Evolutionary conservation across 495 filamentous ascomycete species (phyloP).

Genomic region (Aspergillus diversus): DNA sequence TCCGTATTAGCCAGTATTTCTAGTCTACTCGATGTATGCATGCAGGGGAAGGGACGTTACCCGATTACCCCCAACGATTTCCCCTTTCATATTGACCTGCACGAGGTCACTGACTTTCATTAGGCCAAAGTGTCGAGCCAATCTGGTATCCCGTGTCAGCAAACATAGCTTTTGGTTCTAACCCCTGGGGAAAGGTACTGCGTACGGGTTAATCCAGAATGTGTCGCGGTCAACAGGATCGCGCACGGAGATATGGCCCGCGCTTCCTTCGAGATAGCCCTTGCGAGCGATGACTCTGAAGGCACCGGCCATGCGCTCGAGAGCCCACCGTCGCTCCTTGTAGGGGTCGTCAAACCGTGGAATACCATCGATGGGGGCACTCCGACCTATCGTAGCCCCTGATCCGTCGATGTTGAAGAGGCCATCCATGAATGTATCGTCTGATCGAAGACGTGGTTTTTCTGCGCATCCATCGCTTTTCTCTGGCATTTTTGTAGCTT

Average conservation of each 20-base stretch:
- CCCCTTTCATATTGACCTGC: constrained; percentile 37
- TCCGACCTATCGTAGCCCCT: no score
- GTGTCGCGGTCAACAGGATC: constrained; percentile 37
- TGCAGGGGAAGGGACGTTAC: not conserved
- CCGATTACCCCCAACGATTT: constrained; percentile 41
- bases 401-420: no score
- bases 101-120: constrained; percentile 38
- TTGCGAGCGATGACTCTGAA: constrained; percentile 33
- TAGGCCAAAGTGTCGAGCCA: constrained; percentile 42
- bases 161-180: no score
- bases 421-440: no score
- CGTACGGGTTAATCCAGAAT: constrained; percentile 62
- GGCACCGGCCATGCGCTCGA: constrained; percentile 51
- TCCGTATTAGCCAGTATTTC: no score
- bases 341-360: not conserved
- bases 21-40: no score
- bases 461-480: no score
- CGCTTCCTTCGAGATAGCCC: constrained; percentile 34
- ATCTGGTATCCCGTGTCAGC: no score
- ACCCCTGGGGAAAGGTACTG: no score
- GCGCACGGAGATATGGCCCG: constrained; percentile 37
- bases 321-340: constrained; percentile 38
- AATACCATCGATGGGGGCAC: not conserved
- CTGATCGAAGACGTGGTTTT: no score
- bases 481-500: no score